A percentile compares a stretch with the other conserved stretches of the same genome.
These are phyloP conservation scores for Globisporangium echinulatum DNA, from an alignment of 352 stramenopile species.

Conservation along the genomic window DNA sequence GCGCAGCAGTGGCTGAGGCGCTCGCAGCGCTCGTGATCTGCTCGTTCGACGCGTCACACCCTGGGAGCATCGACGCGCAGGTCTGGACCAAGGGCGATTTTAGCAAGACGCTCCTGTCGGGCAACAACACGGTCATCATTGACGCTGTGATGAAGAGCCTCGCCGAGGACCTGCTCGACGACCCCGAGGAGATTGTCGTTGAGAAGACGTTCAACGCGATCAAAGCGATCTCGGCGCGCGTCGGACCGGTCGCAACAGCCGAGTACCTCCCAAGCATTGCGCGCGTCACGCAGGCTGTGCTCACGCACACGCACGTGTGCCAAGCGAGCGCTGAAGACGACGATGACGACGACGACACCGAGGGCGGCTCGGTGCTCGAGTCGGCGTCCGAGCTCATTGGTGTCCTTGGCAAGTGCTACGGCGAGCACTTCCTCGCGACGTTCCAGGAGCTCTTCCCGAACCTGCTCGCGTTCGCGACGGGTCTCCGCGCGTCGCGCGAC, in stretches of 20 bases:
- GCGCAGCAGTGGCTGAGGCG: constrained; percentile 70
- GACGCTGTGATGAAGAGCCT: constrained; percentile 76
- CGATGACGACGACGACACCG: constrained; percentile 89
- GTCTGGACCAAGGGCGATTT: constrained; percentile 83
- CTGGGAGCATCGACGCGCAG: constrained; percentile 69
- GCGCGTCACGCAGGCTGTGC: constrained; percentile 81
- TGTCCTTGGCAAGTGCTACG: constrained; percentile 92
- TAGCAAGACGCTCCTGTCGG: constrained; percentile 67
- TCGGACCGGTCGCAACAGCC: constrained; percentile 87
- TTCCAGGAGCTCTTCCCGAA: constrained; percentile 88
- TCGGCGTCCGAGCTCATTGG: constrained; percentile 92
- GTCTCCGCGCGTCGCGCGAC: constrained; percentile 86
- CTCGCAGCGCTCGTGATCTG: constrained; percentile 76
- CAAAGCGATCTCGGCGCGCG: constrained; percentile 93
- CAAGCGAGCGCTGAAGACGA: constrained; percentile 87
- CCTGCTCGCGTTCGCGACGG: constrained; percentile 90
- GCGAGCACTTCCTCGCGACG: constrained; percentile 86
- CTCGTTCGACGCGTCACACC: constrained; percentile 79
- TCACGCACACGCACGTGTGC: constrained; percentile 88
- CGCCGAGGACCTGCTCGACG: constrained; percentile 72
- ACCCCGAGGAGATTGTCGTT: constrained; percentile 86
- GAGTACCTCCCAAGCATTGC: constrained; percentile 80
- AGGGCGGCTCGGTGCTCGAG: constrained; percentile 93
- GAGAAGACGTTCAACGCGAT: constrained; percentile 95
- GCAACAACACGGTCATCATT: constrained; percentile 72